Conservation (phyloP, 1,284 basidiomycete genomes). For the Puccinia horiana region DNA sequence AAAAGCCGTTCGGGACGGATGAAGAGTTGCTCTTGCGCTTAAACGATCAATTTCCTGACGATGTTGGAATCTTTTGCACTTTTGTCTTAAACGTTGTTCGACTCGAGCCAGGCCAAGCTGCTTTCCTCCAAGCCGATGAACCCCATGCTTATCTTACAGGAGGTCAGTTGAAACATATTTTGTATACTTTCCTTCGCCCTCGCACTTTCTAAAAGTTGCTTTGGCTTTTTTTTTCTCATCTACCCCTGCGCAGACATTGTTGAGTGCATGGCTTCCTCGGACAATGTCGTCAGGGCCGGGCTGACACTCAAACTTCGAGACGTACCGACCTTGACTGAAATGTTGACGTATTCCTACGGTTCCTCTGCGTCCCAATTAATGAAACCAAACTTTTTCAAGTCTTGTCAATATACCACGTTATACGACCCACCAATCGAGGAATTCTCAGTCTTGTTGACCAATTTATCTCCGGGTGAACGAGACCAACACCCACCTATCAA, state of each 20-base stretch:
- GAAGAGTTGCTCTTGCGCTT: conserved; percentile 72
- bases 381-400: conserved; percentile 64
- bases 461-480: conserved; percentile 62
- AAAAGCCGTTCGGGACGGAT: conserved; percentile 60
- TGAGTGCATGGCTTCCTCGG: conserved; percentile 94
- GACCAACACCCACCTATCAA: conserved; percentile 68
- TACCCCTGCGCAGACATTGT: conserved; percentile 72
- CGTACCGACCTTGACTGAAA: conserved; percentile 80
- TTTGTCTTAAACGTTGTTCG: conserved; percentile 86
- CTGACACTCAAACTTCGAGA: conserved; percentile 95
- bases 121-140: conserved; percentile 92
- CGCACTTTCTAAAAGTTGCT: not conserved
- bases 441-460: conserved; percentile 78
- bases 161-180: conserved; percentile 63
- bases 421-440: conserved; percentile 95
- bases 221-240: not conserved
- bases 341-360: conserved; percentile 81
- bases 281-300: conserved; percentile 98
- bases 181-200: not conserved
- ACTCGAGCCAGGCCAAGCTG: conserved; percentile 79
- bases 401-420: conserved; percentile 61
- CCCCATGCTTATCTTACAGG: conserved; percentile 95
- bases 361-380: conserved; percentile 72
- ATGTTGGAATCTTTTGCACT: conserved; percentile 91
- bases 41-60: conserved; percentile 80